Base-by-base conservation (phyloP, 2,329 filamentous ascomycete species). In the Diaporthe humulicola region DNA sequence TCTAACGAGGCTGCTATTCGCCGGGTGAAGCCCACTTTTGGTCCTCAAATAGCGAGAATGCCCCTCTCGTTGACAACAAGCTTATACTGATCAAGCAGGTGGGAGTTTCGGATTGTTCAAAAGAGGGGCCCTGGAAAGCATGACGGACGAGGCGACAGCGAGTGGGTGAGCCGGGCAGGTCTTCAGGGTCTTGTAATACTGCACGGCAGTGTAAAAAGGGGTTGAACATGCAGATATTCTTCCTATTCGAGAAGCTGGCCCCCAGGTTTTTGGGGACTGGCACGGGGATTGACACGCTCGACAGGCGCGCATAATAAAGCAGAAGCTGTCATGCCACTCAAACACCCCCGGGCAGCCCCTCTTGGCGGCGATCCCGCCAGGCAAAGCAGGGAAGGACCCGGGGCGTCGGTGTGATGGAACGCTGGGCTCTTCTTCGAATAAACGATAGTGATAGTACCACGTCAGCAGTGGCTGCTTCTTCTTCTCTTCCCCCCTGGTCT, bases 1-100 rank as follows among this genome's bases (percentile, higher is more conserved):
- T 40, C 14, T 7, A 25, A 36, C 8, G 33, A 19, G n/a, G 48
- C 48, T 50, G 40, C 69, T 48, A 70, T 70, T 70, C 72, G 60
- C 60, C 30, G 48, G 19, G 50, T 36, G 50, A n/a, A 73, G 60
- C 60, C 60, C 71, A 73, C 60, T 38, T 57, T 54, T 57, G 71
- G 28, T 73, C 71, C 71, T 73, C 71, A 48, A 54, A 42, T 71
- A 58, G 56, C 69, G 57, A 70, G 64, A 33, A 28, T 48, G 48
- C 30, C 52, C 64, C 64, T 50, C 64, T 61, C 36, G n/a, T 22
- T 19, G 57, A 54, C 42, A 60, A 57, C 50, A 74, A 58, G 73
- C 73, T 71, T 74, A 66, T 72, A 61, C 73, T 36, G 61, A 66
- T 66, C 28, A 36, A 61, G 72, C 56, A 74, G 58, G 72, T 70